Evolutionary conservation across 805 yeast species (phyloP), one percentile per base, ranked within the genome.

Genomic region (Jamesozyma piceae): DNA sequence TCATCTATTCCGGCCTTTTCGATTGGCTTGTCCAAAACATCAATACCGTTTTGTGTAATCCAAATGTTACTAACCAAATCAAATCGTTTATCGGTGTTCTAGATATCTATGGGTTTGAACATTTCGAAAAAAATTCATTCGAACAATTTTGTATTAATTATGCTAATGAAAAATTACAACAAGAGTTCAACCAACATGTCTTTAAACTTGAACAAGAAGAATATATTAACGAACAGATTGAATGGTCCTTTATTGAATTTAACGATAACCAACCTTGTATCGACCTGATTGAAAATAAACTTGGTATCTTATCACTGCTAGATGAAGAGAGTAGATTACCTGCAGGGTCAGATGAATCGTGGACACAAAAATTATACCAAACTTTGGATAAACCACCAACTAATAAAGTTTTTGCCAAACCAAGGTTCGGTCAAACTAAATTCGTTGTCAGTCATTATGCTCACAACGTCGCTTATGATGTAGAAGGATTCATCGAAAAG

Each of bases 21-120:
- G 97, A 90, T 58, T 90, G 98, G 98, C 75, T 90, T 46, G 97
- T 89, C 20, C 79, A 75, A 39, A 80, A 79, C 51, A 84, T 88
- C 49, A 90, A 90, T 63, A 62, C 73, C 19, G 95, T 87, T 57
- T 73, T 90, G 55, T 84, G 92, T 58, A 80, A 90, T 2, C 79
- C 81, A 18, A 82, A 77, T 36, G 75, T 86, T 29, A 73, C 71
- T 33, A 67, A 69, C 20, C 65, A 78, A 30, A 73, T 81, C 42
- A 66, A 73, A 37, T 75, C 86, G 1, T 92, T 90, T 55, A 90
- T 90, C 56, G 98, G 98, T 63, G 97, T 90, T 26, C 73, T 90
- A 54, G 98, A 90, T 80, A 90, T 90, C 54, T 90, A 90, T 59
- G 98, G 98, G 20, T 90, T 90, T 63, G 98, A 90, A 65, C 97